These are phyloP conservation scores for Trichosanthes truncata DNA, from an alignment of 306 rosid genomes.

Conservation along the genomic window DNA sequence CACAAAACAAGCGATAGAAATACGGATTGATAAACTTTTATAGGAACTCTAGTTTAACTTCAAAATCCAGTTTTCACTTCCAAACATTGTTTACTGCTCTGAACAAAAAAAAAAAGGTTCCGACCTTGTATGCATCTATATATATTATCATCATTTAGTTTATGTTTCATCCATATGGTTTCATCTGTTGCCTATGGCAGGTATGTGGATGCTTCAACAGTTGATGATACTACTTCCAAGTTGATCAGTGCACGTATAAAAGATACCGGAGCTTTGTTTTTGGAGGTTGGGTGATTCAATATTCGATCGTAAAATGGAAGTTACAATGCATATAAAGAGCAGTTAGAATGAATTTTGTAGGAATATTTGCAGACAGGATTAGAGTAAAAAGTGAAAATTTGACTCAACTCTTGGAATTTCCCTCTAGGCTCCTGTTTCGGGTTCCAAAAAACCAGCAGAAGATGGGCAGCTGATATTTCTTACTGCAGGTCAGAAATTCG, in stretches of 20 bases:
- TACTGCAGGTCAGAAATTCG: conserved; percentile 55
- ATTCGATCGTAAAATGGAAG: background rate
- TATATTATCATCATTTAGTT: background rate
- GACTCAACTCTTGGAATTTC: conserved; percentile 10
- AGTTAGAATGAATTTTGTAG: conserved; percentile 7
- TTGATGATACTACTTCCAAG: conserved; percentile 71
- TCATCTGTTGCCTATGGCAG: conserved; percentile 28
- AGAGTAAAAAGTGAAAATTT: conserved; percentile 1
- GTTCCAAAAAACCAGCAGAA: conserved; percentile 95
- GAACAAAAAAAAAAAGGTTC: background rate
- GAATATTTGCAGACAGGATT: background rate
- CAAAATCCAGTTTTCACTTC: background rate
- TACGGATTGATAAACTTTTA: background rate
- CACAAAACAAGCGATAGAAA: background rate
- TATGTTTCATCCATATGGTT: background rate
- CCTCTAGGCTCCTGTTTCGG: conserved; percentile 93
- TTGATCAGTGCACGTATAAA: conserved; percentile 50
- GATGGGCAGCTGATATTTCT: conserved; percentile 95
- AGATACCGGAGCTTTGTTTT: conserved; percentile 71
- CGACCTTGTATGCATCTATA: background rate
- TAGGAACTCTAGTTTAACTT: background rate
- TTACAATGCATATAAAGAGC: background rate
- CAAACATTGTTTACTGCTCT: background rate
- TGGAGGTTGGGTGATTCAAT: conserved; percentile 48
- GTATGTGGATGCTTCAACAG: conserved; percentile 91